These are phyloP conservation scores for Mallotus nudiflorus DNA, from an alignment of 345 rosid species.

Conservation along the genomic window DNA sequence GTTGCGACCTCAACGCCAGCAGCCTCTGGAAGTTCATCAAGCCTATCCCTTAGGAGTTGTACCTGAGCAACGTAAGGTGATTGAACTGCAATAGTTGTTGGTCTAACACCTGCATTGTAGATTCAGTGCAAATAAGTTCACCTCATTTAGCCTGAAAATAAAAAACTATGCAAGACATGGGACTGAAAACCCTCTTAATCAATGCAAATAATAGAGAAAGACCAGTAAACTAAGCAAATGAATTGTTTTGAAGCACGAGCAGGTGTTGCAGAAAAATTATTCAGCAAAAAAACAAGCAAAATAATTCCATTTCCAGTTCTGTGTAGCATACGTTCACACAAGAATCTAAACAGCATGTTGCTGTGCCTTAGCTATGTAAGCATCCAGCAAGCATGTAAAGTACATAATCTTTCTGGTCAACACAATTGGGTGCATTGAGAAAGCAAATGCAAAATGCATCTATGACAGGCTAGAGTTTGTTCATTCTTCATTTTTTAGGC, in stretches of 20 bases:
- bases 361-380: background rate
- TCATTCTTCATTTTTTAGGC: background rate
- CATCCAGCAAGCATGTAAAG: background rate
- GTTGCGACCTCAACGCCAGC: slow-evolving; percentile 91
- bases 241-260: background rate
- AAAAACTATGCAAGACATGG: background rate
- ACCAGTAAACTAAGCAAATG: background rate
- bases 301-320: background rate
- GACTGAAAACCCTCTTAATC: background rate
- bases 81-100: slow-evolving; percentile 78
- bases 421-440: background rate
- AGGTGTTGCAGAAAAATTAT: background rate
- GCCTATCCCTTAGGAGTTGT: slow-evolving; percentile 84
- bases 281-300: too few species aligned
- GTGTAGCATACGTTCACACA: background rate
- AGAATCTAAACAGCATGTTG: background rate
- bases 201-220: background rate
- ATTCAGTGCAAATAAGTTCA: slow-evolving; percentile 9
- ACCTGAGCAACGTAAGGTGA: slow-evolving; percentile 99
- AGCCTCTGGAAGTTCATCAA: slow-evolving; percentile 76
- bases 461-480: background rate
- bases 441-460: background rate
- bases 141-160: slow-evolving; percentile 3
- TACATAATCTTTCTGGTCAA: background rate
- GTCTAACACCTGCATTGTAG: slow-evolving; percentile 67